A percentile compares a stretch with the other conserved stretches of the same genome.
These are phyloP conservation scores for Daldinia bambusicola DNA, from an alignment of 495 filamentous ascomycete genomes.

Conservation along the genomic window DNA sequence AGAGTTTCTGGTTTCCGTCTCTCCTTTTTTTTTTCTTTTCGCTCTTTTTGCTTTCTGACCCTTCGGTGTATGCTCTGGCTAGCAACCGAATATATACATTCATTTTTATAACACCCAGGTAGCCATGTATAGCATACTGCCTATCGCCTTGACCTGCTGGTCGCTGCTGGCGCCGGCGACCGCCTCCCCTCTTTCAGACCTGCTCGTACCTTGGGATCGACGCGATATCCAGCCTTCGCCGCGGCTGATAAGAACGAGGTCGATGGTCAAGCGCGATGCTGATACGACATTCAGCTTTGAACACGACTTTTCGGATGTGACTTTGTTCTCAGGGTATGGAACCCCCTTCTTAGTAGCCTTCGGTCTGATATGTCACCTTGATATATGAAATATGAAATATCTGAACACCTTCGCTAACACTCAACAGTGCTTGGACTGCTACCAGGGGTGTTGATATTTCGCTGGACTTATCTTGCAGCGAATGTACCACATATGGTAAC, in stretches of 20 bases:
- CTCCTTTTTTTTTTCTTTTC: conserved; percentile 11
- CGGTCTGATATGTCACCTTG: not conserved
- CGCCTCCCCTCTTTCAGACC: conserved; percentile 31
- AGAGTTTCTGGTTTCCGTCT: not conserved
- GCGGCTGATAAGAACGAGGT: conserved; percentile 9
- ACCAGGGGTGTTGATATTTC: conserved; percentile 23
- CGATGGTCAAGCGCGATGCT: conserved; percentile 37
- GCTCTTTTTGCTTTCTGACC: not conserved
- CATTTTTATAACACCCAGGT: conserved; percentile 6
- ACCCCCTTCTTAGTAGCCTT: not conserved
- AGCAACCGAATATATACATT: conserved; percentile 18
- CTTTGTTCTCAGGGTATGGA: conserved; percentile 39
- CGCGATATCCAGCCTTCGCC: conserved; percentile 13
- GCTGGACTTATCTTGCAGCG: conserved; percentile 31
- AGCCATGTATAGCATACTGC: conserved; percentile 28
- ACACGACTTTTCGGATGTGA: conserved; percentile 31
- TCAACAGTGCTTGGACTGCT: conserved; percentile 22
- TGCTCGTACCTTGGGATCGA: not conserved
- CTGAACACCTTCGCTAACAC: not conserved
- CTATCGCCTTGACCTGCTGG: conserved; percentile 21
- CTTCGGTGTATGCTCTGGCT: conserved; percentile 24
- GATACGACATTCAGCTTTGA: conserved; percentile 38
- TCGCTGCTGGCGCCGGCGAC: conserved; percentile 30
- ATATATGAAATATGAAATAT: not conserved
- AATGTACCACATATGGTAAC: conserved; percentile 40